Evolutionary conservation across 208 protist genomes (phyloP).

Genomic region (Trypanosoma mega): DNA sequence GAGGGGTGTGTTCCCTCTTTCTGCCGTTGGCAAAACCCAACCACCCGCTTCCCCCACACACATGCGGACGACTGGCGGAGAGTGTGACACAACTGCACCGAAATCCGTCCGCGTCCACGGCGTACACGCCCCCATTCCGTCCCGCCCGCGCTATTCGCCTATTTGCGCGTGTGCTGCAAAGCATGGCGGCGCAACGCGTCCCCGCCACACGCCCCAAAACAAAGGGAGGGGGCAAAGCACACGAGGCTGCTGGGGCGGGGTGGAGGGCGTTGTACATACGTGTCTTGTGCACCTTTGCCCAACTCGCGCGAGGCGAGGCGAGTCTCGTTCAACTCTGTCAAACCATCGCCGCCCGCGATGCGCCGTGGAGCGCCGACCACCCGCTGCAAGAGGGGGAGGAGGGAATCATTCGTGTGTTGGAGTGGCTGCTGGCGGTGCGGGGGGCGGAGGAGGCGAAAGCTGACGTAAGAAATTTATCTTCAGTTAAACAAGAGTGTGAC

Average conservation of each 20-base stretch:
- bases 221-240: background rate
- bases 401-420: too few species aligned
- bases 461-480: too few species aligned
- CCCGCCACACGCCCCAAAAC: background rate
- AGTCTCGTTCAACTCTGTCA: background rate
- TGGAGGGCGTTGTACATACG: background rate
- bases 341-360: background rate
- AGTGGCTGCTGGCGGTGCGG: too few species aligned
- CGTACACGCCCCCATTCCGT: conserved; percentile 34
- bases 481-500: too few species aligned
- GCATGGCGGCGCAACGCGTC: background rate
- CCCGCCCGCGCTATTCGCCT: conserved; percentile 15
- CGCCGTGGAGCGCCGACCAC: too few species aligned
- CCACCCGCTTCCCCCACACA: background rate
- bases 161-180: conserved; percentile 21
- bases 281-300: background rate
- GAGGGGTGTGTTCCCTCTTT: conserved; percentile 7
- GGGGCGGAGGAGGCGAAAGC: too few species aligned
- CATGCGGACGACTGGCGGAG: conserved; percentile 19
- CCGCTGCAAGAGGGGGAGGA: too few species aligned
- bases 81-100: conserved; percentile 29
- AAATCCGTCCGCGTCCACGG: conserved; percentile 31
- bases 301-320: conserved; percentile 2
- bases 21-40: conserved; percentile 1
- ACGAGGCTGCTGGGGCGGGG: background rate